Evolutionary conservation across 163 green algal genomes (phyloP).

Genomic region (Scenedesmus sp.): DNA sequence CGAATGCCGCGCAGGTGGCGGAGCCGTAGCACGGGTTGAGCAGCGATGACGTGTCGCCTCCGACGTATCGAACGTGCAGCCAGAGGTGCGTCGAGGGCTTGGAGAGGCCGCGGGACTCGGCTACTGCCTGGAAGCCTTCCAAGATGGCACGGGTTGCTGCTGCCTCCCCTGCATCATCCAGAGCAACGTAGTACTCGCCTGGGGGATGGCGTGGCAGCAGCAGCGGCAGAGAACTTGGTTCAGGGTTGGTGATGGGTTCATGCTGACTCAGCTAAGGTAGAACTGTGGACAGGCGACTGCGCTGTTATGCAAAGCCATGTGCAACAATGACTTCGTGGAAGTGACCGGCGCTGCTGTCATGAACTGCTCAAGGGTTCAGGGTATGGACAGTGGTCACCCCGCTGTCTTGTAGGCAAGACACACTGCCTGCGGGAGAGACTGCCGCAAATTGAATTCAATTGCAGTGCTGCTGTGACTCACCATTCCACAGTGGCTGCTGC

Average conservation of each 20-base stretch:
- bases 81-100: neutral
- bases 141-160: constrained; percentile 5
- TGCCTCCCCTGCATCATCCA: neutral
- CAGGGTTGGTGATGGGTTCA: neutral
- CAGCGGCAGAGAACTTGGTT: neutral
- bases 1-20: constrained; percentile 5
- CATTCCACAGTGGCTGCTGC: constrained; percentile 23
- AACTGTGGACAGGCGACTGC: too few relatives aligned
- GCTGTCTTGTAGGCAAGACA: too few relatives aligned
- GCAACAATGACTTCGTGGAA: too few relatives aligned
- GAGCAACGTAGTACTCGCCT: constrained; percentile 20
- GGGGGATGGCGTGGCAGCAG: neutral
- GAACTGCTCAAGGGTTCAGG: too few relatives aligned
- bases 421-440: too few relatives aligned
- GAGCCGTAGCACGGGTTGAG: constrained; percentile 24
- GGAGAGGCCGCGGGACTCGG: neutral
- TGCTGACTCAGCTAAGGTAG: neutral
- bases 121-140: neutral
- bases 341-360: too few relatives aligned
- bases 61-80: constrained; percentile 20
- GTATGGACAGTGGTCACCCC: too few relatives aligned
- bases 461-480: neutral
- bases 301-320: too few relatives aligned
- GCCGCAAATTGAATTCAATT: too few relatives aligned
- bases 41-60: constrained; percentile 3